Base-by-base conservation (phyloP, 2,329 filamentous ascomycete genomes). In the Microdochium bolleyi region DNA sequence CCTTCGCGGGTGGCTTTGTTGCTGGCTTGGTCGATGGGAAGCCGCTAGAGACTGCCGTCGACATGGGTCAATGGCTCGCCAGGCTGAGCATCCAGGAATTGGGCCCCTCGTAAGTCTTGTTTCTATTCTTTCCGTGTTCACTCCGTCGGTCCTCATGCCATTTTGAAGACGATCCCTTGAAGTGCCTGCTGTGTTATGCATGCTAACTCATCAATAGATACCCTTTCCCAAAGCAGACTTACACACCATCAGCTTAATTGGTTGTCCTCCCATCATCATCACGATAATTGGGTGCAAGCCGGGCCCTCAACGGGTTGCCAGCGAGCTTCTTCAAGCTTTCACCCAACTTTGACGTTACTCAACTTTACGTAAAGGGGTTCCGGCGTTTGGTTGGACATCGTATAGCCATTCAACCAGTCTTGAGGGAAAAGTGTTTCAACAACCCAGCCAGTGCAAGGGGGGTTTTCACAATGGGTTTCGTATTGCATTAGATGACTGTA, bases 1-100 rank as follows among this genome's bases (percentile, higher is more conserved):
- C 94, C 51, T 99, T 99, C 66, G 92, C 94, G 54, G 94, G 91
- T 67, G 94, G 94, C 58, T 91, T 99, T 74, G 79, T 89, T 53
- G 94, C 94, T 51, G 94, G 92, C 67, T 78, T 97, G 58, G 85
- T 96, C 57, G 79, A 92, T 72, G 90, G 88, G 71, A 89, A 94
- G 77, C 69, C 83, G 52, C 79, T 99, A 50, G 85, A 88, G 63
- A 83, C 85, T 60, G 81, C 81, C 65, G 80, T 99, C 62, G 88
- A 96, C 70, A 89, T 94, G 81, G 94, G 94, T 59, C 92, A 96
- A 74, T 99, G 94, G 94, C 82, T 99, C 60, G 94, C 94, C 50
- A 87, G 87, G 66, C 78, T 96, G 65, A 94, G 91, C 79, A 92
- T 99, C 70, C 86, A 92, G 76, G 92, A 97, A 75, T 78, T 96